These are phyloP conservation scores for Sugiyamaella japonica DNA, from an alignment of 1,139 yeast species.

Conservation along the genomic window DNA sequence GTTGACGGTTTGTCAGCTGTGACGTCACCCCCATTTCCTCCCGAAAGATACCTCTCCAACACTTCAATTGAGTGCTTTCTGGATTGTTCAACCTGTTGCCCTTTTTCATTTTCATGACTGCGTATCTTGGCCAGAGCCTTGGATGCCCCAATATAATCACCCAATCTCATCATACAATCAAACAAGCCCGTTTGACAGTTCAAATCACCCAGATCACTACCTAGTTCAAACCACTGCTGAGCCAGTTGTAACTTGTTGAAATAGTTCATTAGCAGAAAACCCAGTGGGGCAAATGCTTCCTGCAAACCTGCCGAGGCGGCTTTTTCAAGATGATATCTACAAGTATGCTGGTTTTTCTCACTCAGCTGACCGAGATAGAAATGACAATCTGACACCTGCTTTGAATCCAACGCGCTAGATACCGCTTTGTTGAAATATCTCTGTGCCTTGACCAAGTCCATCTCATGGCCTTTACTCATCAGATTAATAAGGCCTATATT, in stretches of 20 bases:
- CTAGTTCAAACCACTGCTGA: conserved; percentile 81
- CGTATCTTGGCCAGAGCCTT: conserved; percentile 7
- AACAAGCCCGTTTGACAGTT: conserved; percentile 74
- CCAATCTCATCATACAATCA: conserved; percentile 45
- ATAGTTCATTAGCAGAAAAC: conserved; percentile 65
- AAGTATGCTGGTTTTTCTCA: conserved; percentile 38
- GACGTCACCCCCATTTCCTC: not conserved
- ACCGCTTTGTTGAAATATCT: conserved; percentile 62
- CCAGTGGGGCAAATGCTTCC: conserved; percentile 74
- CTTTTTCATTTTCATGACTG: conserved; percentile 14
- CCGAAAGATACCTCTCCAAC: not conserved
- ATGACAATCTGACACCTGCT: conserved; percentile 64
- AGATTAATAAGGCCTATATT: conserved; percentile 68
- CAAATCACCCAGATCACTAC: conserved; percentile 59
- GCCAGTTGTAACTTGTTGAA: conserved; percentile 53
- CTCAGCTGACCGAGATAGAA: conserved; percentile 73
- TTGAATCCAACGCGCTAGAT: conserved; percentile 28
- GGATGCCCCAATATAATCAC: conserved; percentile 21
- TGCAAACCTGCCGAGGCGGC: conserved; percentile 75
- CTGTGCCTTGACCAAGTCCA: conserved; percentile 46
- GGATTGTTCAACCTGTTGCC: conserved; percentile 1
- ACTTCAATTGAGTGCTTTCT: conserved; percentile 5
- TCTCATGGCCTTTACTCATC: conserved; percentile 46
- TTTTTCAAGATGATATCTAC: conserved; percentile 70
- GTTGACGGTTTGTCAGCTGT: not conserved